Evolutionary conservation across 139 green algal genomes (phyloP), one percentile per base, ranked within the genome.

Genomic region (Raphidocelis subcapitata): DNA sequence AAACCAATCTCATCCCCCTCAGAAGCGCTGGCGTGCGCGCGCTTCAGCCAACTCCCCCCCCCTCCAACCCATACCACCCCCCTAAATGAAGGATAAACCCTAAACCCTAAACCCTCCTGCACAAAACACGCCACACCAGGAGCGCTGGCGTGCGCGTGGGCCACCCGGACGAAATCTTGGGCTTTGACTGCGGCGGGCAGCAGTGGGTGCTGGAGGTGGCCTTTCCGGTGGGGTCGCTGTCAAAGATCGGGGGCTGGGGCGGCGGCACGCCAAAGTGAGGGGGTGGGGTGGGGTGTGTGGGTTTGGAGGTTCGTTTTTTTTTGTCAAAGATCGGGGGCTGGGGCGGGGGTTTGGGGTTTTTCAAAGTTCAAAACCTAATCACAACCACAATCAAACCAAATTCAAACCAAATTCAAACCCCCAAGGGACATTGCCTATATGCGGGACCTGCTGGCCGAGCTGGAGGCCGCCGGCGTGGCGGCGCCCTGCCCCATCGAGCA

Each of bases 141-240:
- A 82, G 74, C 49, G 46, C 62, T 4, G 89, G 87, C 28, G 36
- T 55, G 15, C 80, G 92, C 0, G 75, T 93, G 31, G 92, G 88
- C 31, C 97, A 85, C 82, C 92, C 82, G 65, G 92, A 98, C 73
- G 76, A 98, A 83, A 91, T 98, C 20, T 83, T 99, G n/a, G 92
- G 91, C 1, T 99, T 99, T 82, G 95, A 99, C 82, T 99, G 95
- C 76, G 95, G 95, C 3, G 95, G 95, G 2, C 89, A 98, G 85
- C 95, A 99, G 84, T 98, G 94, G 93, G 95, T 99, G 74, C 79
- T 94, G 60, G 95, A 99, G 82, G 88, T 95, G 79, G 79, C 69
- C 0, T 82, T 86, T 33, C 81, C 69, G 16, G 72, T 89, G 37
- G 83, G 70, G 14, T 37, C 14, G 51, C 78, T 83, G 55, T 55